Conservation (phyloP, 345 rosid genomes). For the Arabis alpina region DNA sequence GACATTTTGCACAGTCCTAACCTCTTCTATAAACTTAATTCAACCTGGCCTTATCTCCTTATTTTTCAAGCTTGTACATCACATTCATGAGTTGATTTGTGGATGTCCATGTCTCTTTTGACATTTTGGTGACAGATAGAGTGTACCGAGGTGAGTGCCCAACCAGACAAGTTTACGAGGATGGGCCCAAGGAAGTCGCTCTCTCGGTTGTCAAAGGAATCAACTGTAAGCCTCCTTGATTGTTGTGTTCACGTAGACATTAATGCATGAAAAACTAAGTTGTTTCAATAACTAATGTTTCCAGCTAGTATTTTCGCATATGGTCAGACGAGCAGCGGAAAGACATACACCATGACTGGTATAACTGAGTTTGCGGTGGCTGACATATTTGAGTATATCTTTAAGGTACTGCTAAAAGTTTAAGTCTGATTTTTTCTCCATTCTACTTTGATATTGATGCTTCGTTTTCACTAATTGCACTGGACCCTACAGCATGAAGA, state of each 20-base stretch:
- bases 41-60: slow-evolving; percentile 3
- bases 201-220: slow-evolving; percentile 90
- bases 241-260: slow-evolving; percentile 6
- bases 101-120: slow-evolving; percentile 18
- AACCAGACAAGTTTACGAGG: slow-evolving; percentile 82
- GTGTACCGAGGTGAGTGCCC: slow-evolving; percentile 87
- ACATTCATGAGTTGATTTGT: slow-evolving; percentile 21
- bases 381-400: slow-evolving; percentile 86
- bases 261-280: not conserved
- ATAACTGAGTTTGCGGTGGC: slow-evolving; percentile 85
- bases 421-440: slow-evolving; percentile 18
- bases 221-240: slow-evolving; percentile 65
- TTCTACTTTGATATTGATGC: slow-evolving; percentile 24
- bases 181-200: slow-evolving; percentile 84
- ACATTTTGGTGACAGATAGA: slow-evolving; percentile 61
- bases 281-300: slow-evolving; percentile 16
- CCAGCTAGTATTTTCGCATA: slow-evolving; percentile 96
- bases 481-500: slow-evolving; percentile 75
- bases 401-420: slow-evolving; percentile 56
- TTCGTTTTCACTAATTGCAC: slow-evolving; percentile 23
- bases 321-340: slow-evolving; percentile 99
- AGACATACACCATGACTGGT: slow-evolving; percentile 97
- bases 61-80: not conserved
- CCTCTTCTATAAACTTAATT: not conserved
- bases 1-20: not conserved